Conservation (phyloP, 805 yeast species). For the Komagataella populi region DNA sequence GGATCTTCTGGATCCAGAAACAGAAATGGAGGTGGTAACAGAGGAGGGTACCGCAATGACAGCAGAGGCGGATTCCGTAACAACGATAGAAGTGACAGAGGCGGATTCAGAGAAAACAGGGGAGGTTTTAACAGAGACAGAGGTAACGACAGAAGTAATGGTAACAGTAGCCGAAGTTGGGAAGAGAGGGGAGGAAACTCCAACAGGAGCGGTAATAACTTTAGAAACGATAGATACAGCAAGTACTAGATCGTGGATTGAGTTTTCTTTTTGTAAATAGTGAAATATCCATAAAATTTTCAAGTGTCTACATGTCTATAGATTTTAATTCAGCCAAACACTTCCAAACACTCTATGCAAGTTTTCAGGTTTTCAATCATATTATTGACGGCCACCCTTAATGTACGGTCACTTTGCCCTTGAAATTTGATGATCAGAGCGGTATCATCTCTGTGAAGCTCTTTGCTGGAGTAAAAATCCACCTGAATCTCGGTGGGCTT, state of each 20-base stretch:
- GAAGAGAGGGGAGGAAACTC: not conserved
- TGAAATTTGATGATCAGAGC: conserved; percentile 32
- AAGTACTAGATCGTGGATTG: not conserved
- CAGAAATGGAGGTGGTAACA: not conserved
- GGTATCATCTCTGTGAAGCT: not conserved
- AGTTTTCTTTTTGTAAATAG: not conserved
- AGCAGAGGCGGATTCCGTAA: not conserved
- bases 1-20: not conserved
- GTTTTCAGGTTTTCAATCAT: conserved; percentile 67
- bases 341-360: conserved; percentile 69
- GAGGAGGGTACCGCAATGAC: not conserved
- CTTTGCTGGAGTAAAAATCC: not conserved
- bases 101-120: not conserved
- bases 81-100: not conserved
- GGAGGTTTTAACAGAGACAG: not conserved
- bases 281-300: not conserved
- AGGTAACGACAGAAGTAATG: not conserved
- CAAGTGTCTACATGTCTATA: not conserved
- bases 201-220: conserved; percentile 1
- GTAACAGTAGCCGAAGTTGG: not conserved
- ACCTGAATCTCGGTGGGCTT: conserved; percentile 1
- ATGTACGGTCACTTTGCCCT: conserved; percentile 58
- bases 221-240: not conserved
- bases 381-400: conserved; percentile 77
- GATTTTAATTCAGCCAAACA: conserved; percentile 27